These are phyloP conservation scores for Ceratocystis cubensis DNA, from an alignment of 2,329 filamentous ascomycete species.

Conservation along the genomic window DNA sequence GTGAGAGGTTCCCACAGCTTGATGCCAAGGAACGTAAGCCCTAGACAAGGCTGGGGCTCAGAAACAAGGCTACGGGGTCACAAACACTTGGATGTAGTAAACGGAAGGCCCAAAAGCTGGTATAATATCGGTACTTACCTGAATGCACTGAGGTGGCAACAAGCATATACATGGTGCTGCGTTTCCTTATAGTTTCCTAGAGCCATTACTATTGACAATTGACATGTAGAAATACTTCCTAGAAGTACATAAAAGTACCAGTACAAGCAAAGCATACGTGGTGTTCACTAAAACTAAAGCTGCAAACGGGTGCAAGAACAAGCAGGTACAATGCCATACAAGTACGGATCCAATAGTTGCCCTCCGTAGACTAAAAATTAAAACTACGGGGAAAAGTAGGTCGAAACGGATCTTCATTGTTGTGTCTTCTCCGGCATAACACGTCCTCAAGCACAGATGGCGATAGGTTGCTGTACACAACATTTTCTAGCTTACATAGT, in stretches of 20 bases:
- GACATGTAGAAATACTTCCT: too few species aligned
- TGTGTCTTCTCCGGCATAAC: too few species aligned
- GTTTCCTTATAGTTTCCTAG: too few species aligned
- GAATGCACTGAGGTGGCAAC: background rate
- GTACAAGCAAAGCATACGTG: too few species aligned
- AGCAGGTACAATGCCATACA: background rate
- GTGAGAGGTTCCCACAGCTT: background rate
- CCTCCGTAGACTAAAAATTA: too few species aligned
- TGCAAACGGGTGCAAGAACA: background rate
- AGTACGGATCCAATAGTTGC: background rate
- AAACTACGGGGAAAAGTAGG: too few species aligned
- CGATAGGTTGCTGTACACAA: too few species aligned
- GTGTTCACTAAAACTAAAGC: too few species aligned
- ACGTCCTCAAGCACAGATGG: too few species aligned
- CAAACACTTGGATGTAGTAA: background rate
- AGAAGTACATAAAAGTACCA: too few species aligned
- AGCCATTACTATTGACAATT: too few species aligned
- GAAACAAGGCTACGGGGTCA: conserved; percentile 8
- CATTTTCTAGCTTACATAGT: background rate
- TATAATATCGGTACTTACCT: background rate
- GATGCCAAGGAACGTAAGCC: background rate
- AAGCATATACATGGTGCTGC: background rate
- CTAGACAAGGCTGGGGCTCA: conserved; percentile 11
- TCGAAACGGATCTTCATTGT: too few species aligned
- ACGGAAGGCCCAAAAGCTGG: background rate